Evolutionary conservation across 2,329 filamentous ascomycete species (phyloP).

Genomic region (Exophiala sp.): DNA sequence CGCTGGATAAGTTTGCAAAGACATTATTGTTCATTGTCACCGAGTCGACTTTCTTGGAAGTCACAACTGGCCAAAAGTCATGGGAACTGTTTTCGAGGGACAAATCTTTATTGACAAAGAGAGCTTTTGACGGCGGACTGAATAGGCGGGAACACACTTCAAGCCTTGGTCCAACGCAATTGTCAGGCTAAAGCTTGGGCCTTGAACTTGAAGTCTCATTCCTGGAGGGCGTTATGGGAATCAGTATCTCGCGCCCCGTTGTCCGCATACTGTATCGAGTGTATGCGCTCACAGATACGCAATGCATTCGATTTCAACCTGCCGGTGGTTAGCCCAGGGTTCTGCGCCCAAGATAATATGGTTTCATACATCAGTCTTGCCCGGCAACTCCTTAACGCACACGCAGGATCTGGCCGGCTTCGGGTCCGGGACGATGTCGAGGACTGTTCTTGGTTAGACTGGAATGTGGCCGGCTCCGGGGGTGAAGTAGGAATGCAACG

Average conservation of each 20-base stretch:
- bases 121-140: not conserved
- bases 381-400: conserved; percentile 27
- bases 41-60: not conserved
- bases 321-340: conserved; percentile 1
- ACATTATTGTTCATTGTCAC: conserved; percentile 7
- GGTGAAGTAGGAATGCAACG: conserved; percentile 4
- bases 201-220: conserved; percentile 9
- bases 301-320: conserved; percentile 30
- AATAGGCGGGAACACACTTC: not conserved
- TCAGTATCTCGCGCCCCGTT: not conserved
- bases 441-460: conserved; percentile 14
- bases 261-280: conserved; percentile 3
- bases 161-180: not conserved
- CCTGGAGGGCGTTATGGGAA: not conserved
- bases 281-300: conserved; percentile 27
- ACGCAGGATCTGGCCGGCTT: conserved; percentile 28
- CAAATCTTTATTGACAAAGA: not conserved
- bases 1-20: not conserved
- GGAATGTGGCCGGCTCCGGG: conserved; percentile 11
- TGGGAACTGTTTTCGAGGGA: not conserved
- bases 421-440: conserved; percentile 26
- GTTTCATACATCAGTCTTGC: conserved; percentile 26
- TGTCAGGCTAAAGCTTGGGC: conserved; percentile 7
- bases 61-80: not conserved
- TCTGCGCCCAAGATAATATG: not conserved